A percentile compares a stretch with the other conserved stretches of the same genome.
Conservation (phyloP, 2,329 filamentous ascomycete genomes). For the Alternaria rosae region DNA sequence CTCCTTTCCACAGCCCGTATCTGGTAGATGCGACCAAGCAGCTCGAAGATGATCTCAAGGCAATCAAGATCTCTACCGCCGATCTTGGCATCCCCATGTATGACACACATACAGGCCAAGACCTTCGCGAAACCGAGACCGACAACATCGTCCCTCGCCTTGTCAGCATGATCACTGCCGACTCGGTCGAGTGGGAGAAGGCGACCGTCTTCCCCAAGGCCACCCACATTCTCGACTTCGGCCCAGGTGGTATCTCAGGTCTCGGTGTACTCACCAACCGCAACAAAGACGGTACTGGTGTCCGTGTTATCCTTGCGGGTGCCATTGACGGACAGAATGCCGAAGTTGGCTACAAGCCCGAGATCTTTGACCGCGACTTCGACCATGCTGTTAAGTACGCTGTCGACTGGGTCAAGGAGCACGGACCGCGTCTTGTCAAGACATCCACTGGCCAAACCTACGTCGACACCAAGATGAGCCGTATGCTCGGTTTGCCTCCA, state of each 20-base stretch:
- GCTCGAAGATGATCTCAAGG: constrained; percentile 86
- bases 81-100: constrained; percentile 85
- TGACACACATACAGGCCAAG: constrained; percentile 79
- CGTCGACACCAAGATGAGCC: constrained; percentile 82
- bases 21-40: constrained; percentile 80
- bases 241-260: constrained; percentile 94
- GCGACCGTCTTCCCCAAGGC: constrained; percentile 90
- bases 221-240: constrained; percentile 95
- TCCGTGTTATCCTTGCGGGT: constrained; percentile 93
- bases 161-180: constrained; percentile 91
- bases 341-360: constrained; percentile 97
- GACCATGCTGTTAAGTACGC: constrained; percentile 95
- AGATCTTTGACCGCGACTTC: constrained; percentile 95
- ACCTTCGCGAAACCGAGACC: constrained; percentile 72
- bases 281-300: constrained; percentile 98
- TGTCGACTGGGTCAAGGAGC: constrained; percentile 97
- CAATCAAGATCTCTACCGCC: constrained; percentile 76
- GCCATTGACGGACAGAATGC: constrained; percentile 88
- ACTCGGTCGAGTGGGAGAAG: constrained; percentile 95
- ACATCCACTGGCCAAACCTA: constrained; percentile 89
- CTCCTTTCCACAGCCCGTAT: constrained; percentile 98
- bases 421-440: constrained; percentile 89
- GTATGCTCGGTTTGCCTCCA: constrained; percentile 56
- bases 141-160: constrained; percentile 86
- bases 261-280: constrained; percentile 95